Base-by-base conservation (phyloP, 805 yeast species). In the Suhomyces faveliae region DNA sequence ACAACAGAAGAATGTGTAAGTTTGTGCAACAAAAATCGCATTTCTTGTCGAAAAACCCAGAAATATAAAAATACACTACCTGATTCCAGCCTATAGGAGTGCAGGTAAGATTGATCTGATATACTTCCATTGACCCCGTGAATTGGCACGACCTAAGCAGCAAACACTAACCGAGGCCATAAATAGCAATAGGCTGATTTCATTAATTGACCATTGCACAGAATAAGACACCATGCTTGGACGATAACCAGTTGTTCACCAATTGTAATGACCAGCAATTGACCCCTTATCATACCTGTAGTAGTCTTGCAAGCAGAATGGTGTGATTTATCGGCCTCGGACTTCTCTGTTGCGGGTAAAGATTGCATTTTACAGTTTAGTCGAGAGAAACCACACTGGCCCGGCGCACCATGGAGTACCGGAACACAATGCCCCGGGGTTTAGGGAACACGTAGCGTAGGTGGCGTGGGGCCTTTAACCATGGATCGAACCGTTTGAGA, bases 311-410 rank as follows among this genome's bases (percentile, higher is more conserved):
- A 8, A 9, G 21, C 12, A 10, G 21, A 17, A 17, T 42, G 44
- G 44, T 19, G 44, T 42, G 46, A 45, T 40, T 35, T 29, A 40
- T 51, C 54, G 54, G 54, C 38, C 50, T 51, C 54, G 54, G 54
- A 51, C 50, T 51, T 51, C 54, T 48, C 40, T 40, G 30, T 40
- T 46, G 54, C 54, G 48, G 40, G 12, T 33, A 33, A 20, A 33
- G 37, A 20, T 33, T 33, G 15, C 19, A 15, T 33, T 25, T 33
- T 33, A 5, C 37, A 33, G 37, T 33, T 33, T 33, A 33, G 15
- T 33, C 15, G 37, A 17, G 7, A 33, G 15, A 15, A 15, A 33
- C 15, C 37, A 33, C 37, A 33, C 37, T 33, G 3, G 37, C 37
- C 37, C 37, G 37, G 37, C 37, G 37, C 37, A 17, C 19, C 37